Evolutionary conservation across 176 grass and related monocot genomes (phyloP), one percentile per base, ranked within the genome.

Genomic region (Phoenix roebelenii): DNA sequence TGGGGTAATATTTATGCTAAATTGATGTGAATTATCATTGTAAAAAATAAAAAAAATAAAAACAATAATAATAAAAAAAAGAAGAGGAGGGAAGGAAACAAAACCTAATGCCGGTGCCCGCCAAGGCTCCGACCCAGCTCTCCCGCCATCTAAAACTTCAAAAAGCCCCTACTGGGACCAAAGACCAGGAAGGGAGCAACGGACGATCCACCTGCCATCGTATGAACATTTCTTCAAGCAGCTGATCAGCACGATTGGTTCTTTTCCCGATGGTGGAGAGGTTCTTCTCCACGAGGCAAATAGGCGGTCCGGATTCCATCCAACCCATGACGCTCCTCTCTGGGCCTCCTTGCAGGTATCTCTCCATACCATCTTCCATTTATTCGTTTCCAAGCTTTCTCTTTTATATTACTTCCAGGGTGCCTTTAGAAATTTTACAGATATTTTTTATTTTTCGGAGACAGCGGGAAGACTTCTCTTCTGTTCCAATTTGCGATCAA

Each of bases 401-500:
- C 5, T 30, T 28, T 30, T 30, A 30, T 4, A 30, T 30, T 10
- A 54, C 22, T 54, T 15, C 22, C 30, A 25, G 1, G 15, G 39
- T 76, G 16, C n/a, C 44, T 16, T 5, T 30, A 4, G 5, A 22
- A 15, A 22, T 23, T 18, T 15, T 44, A 44, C 28, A 30, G 1
- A 55, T 69, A 16, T 52, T 19, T 49, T 59, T 15, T 14, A 59
- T 25, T 48, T 55, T 64, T 18, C 1, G 18, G 28, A 58, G 60
- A 52, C 81, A 97, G 84, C 60, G 87, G 93, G 28, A 97, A 97
- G 68, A 91, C 84, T 35, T 97, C 84, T 55, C 87, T 97, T 30
- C 76, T 97, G 57, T 91, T 97, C 70, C 84, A 91, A 73, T 97
- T 88, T 67, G 78, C 87, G 15, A 85, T 87, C 71, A 97, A 85